Conservation (phyloP, 352 stramenopile species). For the Phytopythium delawarense region DNA sequence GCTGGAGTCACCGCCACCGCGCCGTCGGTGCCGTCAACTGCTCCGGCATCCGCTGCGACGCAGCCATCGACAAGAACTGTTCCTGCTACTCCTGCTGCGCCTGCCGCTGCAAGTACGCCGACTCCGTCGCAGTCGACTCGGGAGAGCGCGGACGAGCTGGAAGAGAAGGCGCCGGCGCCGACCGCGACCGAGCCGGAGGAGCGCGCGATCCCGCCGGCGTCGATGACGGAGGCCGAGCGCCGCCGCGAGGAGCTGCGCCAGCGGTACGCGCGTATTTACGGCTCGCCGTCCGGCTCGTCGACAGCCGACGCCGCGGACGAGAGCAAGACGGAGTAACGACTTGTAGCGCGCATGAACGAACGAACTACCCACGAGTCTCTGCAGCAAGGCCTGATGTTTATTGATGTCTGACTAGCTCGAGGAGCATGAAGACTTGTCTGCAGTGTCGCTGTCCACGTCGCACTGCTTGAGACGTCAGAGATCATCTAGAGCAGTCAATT, state of each 20-base stretch:
- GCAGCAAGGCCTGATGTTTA: background rate
- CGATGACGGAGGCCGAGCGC: slow-evolving; percentile 41
- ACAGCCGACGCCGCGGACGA: slow-evolving; percentile 21
- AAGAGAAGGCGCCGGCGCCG: slow-evolving; percentile 34
- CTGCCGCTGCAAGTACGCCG: background rate
- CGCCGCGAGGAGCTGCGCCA: slow-evolving; percentile 48
- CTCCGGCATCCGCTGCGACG: background rate
- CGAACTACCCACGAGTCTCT: no score
- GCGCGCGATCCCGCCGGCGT: slow-evolving; percentile 29
- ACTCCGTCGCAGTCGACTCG: background rate
- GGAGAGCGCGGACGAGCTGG: slow-evolving; percentile 17
- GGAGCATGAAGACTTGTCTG: no score
- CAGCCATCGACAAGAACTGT: background rate
- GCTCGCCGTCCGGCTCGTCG: background rate
- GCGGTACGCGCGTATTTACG: slow-evolving; percentile 55
- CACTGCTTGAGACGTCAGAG: no score
- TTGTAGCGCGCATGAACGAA: background rate
- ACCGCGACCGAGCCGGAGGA: slow-evolving; percentile 16
- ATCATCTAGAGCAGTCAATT: no score
- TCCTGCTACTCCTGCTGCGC: background rate
- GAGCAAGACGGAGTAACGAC: slow-evolving; percentile 28
- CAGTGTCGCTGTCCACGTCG: no score
- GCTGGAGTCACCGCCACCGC: slow-evolving; percentile 5
- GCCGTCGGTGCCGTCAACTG: slow-evolving; percentile 2
- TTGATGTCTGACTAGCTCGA: no score